A percentile compares a stretch with the other conserved stretches of the same genome.
Conservation (phyloP, 352 stramenopile genomes). For the Globisporangium nagaii region DNA sequence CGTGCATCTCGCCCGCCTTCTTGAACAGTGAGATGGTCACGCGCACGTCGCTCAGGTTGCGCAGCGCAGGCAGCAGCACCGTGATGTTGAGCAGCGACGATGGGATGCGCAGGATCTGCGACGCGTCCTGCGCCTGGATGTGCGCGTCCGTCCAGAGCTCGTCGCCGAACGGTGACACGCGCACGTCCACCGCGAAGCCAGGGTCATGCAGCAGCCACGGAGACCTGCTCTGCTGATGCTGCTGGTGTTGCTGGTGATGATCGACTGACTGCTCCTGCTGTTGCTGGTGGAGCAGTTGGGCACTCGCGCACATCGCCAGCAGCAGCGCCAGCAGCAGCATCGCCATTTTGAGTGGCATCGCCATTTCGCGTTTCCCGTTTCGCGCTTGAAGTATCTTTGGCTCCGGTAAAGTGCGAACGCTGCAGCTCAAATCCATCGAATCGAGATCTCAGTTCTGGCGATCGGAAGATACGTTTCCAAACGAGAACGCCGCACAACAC, state of each 20-base stretch:
- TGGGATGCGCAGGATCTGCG: conserved; percentile 16
- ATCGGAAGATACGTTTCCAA: no score
- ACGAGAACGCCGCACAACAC: no score
- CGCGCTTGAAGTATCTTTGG: no score
- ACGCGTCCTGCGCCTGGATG: not conserved
- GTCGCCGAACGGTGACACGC: conserved; percentile 27
- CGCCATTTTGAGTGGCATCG: no score
- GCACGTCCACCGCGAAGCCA: conserved; percentile 21
- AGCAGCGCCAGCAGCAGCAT: no score
- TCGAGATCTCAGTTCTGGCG: no score
- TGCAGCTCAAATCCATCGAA: no score
- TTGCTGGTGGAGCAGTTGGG: no score
- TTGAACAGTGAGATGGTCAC: conserved; percentile 29
- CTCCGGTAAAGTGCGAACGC: no score
- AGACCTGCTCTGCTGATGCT: not conserved
- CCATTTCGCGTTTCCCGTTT: no score
- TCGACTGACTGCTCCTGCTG: no score
- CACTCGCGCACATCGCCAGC: no score
- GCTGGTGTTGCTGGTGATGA: not conserved
- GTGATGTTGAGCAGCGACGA: conserved; percentile 30
- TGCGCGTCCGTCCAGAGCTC: conserved; percentile 13
- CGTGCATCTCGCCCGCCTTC: not conserved
- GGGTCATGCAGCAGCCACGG: conserved; percentile 31
- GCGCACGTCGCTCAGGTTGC: conserved; percentile 13
- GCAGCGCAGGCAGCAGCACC: conserved; percentile 14